Evolutionary conservation across 1,284 basidiomycete genomes (phyloP), one percentile per base, ranked within the genome.

Genomic region (Wallemia ichthyophaga): DNA sequence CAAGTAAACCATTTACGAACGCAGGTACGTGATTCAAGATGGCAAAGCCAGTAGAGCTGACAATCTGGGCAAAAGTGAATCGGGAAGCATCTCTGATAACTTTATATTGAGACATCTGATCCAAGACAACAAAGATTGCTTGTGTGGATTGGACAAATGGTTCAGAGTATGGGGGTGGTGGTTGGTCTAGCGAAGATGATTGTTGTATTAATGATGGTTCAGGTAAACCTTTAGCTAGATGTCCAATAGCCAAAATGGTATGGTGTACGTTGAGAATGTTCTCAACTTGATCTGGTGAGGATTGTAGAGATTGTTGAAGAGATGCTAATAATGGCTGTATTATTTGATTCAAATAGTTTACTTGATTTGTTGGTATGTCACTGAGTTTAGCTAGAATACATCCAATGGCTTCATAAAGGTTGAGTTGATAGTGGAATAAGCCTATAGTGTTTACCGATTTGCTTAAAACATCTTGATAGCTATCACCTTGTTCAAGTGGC

Each of bases 191-290:
- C 65, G 81, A 83, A 66, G 86, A 83, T 19, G 61, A 56, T 13
- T 69, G 59, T 48, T 48, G 37, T 21, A 48, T 21, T 48, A 21
- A 48, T 5, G 37, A 17, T 3, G 37, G 37, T 37, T 71, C 70
- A 0, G 94, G 94, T 72, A 98, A 98, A 7, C 95, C 95, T 71
- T 96, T 95, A 57, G 89, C 85, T 59, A 98, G 79, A 66, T 86
- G 87, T 19, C 91, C 91, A 15, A 96, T 74, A 1, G 91, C 92
- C 77, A 95, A 84, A 67, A 98, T 85, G 63, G 84, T 76, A 71
- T 98, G 92, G 67, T 98, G 94, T n/a, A 89, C 80, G 67, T 82
- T 82, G 56, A 96, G 74, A 63, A 95, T 80, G 2, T 83, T 77
- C 37, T 48, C 37, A 5, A 48, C n/a, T 48, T 48, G 37, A 19